Evolutionary conservation across 1,284 basidiomycete species (phyloP), one percentile per base, ranked within the genome.

Genomic region (Termitomyces sp.): DNA sequence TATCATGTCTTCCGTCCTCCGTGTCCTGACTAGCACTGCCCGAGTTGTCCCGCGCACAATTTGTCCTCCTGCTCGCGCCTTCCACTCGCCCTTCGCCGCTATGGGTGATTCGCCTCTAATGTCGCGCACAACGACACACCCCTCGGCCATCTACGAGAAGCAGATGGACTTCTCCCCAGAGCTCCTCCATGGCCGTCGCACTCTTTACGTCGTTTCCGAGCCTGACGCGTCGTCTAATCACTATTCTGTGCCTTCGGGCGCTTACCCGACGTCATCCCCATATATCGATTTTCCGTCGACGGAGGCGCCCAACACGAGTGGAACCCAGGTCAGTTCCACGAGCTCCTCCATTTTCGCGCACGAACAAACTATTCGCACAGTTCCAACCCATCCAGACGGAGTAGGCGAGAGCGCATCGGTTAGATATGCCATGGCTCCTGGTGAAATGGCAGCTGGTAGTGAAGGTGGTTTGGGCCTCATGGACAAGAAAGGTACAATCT

Each of bases 201-300:
- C 79, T 54, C 10, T 54, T 3, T 84, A 87, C 63, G 82, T 87
- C 59, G 84, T 86, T 59, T 84, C 83, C 41, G 75, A 84, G 60
- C 84, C 84, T 31, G 83, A 85, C 66, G 74, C 78, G 38, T 71
- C 79, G 51, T 65, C 81, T 55, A 77, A 73, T 43, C 78, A 79
- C 24, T 86, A 86, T 63, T 70, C 77, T 59, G 84, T 88, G 34
- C 86, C 86, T 3, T 78, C 79, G 9, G 85, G 86, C 58, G 85
- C 85, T 10, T 88, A 83, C 69, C 80, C 81, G 52, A 77, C 76
- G 47, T 79, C 81, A 39, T 70, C 77, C 28, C 68, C 80, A 9
- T 86, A 83, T 67, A 67, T 72, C 55, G 74, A 71, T 64, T 75
- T 69, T 65, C 53, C 67, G 10, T 54, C 74, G 36, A 71, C 79